phyloP scores from a whole-genome alignment of 441 rosid species.

The Euphorbia corollata region DNA sequence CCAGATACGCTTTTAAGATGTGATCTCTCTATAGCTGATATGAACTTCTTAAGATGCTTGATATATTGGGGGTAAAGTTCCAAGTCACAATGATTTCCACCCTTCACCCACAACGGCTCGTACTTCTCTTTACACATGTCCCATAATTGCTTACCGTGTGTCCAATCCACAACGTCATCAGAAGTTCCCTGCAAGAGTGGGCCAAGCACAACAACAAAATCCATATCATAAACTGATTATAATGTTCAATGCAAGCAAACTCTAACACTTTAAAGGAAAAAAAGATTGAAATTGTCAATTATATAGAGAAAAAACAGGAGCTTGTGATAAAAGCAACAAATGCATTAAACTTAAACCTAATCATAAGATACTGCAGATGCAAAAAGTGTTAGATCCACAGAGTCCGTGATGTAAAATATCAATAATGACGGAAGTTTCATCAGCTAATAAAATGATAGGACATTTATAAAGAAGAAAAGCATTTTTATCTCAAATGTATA shows the following conservation, averaged over 20 bases:
- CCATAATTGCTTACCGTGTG: constrained; percentile 85
- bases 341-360: constrained; percentile 5
- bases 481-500: constrained; percentile 1
- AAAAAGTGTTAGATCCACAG: not conserved
- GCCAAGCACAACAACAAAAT: not conserved
- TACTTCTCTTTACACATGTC: constrained; percentile 83
- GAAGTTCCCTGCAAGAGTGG: constrained; percentile 62
- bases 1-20: constrained; percentile 28
- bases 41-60: constrained; percentile 79
- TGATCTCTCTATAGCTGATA: constrained; percentile 68
- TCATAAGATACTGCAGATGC: not conserved
- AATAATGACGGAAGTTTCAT: not conserved
- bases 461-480: not conserved
- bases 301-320: not conserved
- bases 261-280: not conserved
- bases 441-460: not conserved
- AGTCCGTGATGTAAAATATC: not conserved
- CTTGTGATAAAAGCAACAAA: not conserved
- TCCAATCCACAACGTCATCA: constrained; percentile 87
- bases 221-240: not conserved
- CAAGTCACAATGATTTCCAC: constrained; percentile 86
- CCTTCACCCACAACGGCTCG: constrained; percentile 87
- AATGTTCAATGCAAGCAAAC: not conserved
- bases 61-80: constrained; percentile 81
- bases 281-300: not conserved